Conservation (phyloP, 257 asterid species). For the Forsythia suspensa region DNA sequence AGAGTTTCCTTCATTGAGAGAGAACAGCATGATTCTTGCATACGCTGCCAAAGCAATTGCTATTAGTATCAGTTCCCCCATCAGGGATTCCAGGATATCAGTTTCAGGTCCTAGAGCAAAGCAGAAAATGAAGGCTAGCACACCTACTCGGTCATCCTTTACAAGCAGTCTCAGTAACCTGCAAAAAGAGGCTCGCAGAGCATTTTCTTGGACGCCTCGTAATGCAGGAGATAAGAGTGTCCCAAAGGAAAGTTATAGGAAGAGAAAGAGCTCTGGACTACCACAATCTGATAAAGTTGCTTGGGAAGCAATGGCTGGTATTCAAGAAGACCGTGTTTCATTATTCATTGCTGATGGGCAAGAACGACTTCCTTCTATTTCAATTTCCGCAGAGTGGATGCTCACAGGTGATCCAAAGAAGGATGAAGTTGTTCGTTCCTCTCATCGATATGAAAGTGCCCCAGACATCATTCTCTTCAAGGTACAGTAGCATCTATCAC, state of each 20-base stretch:
- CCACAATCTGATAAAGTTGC: constrained; percentile 80
- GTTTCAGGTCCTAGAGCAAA: constrained; percentile 73
- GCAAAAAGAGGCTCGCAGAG: constrained; percentile 98
- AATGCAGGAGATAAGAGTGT: constrained; percentile 76
- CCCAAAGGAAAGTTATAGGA: constrained; percentile 75
- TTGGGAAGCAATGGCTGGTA: constrained; percentile 93
- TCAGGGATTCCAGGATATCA: constrained; percentile 71
- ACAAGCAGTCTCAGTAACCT: constrained; percentile 82
- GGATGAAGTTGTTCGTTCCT: constrained; percentile 91
- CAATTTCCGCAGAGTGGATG: constrained; percentile 98
- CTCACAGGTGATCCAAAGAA: constrained; percentile 77
- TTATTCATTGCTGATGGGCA: constrained; percentile 80
- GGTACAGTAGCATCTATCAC: constrained; percentile 47
- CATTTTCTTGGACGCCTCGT: constrained; percentile 97
- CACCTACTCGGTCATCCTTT: constrained; percentile 80
- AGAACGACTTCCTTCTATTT: constrained; percentile 84
- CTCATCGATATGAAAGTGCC: constrained; percentile 92
- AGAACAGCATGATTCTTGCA: constrained; percentile 65
- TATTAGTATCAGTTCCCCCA: constrained; percentile 71
- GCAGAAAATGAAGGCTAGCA: constrained; percentile 71
- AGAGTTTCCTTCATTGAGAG: constrained; percentile 87
- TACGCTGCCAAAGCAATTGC: constrained; percentile 95
- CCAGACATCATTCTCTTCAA: constrained; percentile 91
- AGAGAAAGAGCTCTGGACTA: constrained; percentile 90
- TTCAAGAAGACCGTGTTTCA: constrained; percentile 85